Evolutionary conservation across 179 eudicot species (phyloP), one percentile per base, ranked within the genome.

Genomic region (Corrigiola litoralis): DNA sequence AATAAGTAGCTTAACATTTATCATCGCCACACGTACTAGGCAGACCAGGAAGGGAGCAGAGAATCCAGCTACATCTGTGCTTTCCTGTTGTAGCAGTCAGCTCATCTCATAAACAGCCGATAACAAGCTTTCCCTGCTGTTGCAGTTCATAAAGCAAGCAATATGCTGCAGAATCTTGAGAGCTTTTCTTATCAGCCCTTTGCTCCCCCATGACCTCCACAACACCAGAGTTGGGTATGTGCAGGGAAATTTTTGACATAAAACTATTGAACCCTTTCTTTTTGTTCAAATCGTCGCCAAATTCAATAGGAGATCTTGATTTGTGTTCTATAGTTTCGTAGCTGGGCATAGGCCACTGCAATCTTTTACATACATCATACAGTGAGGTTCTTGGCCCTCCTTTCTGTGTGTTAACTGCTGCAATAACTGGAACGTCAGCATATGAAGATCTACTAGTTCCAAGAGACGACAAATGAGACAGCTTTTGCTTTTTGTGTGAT

Each of bases 341-440:
- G 38, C 68, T 73, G 42, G 96, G 97, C 86, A 82, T 76, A 46
- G 96, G 97, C 97, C 97, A 90, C 77, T 94, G 97, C 66, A 74
- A 67, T 75, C 31, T 80, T 77, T 77, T 86, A 78, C 99, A 94
- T 9, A 87, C 63, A 2, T 72, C 89, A 63, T 65, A 86, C n/a
- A 94, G 77, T 13, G 86, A 57, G 4, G 29, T 71, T 63, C 96
- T 86, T 13, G 99, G 96, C 64, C 87, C 96, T 44, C 99, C 97
- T 77, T 84, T 94, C 48, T 71, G 77, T 74, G 65, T 77, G 61
- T 75, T 70, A 57, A 88, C 72, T n/a, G 91, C 77, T 47, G 66
- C 67, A 65, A 94, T 60, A 31, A 74, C 89, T 68, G 83, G 67
- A 61, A 52, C 44, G 6, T 32, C 41, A 50, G 29, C 38, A 65